A percentile compares a stretch with the other conserved stretches of the same genome.
These are phyloP conservation scores for Ceratobasidium sp. DNA, from an alignment of 1,284 basidiomycete species.

Conservation along the genomic window DNA sequence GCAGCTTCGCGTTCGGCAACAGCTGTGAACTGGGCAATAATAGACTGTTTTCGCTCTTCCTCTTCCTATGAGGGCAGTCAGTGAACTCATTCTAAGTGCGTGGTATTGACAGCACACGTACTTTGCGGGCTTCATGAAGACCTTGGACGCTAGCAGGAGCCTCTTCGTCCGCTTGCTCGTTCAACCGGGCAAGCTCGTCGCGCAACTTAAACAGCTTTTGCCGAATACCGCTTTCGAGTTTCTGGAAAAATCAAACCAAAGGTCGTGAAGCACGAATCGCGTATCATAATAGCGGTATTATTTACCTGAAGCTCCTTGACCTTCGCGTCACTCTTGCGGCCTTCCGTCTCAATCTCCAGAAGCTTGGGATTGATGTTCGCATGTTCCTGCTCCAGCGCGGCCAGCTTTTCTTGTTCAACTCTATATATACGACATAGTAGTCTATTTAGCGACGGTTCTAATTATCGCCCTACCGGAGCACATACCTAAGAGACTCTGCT, in stretches of 20 bases:
- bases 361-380: conserved; percentile 28
- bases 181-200: conserved; percentile 59
- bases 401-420: conserved; percentile 25
- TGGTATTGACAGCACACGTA: conserved; percentile 61
- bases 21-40: conserved; percentile 42
- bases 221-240: conserved; percentile 52
- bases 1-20: conserved; percentile 41
- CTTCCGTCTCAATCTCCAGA: conserved; percentile 29
- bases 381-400: conserved; percentile 32
- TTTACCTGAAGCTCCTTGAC: conserved; percentile 35
- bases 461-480: too few relatives aligned
- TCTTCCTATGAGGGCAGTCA: conserved; percentile 62
- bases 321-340: conserved; percentile 22
- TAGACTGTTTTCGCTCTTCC: conserved; percentile 64
- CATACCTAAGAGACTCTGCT: conserved; percentile 25
- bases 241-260: conserved; percentile 50
- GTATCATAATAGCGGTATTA: background rate
- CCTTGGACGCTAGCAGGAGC: conserved; percentile 78
- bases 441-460: background rate
- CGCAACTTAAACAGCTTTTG: conserved; percentile 56
- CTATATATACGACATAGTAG: background rate
- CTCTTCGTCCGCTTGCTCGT: conserved; percentile 78
- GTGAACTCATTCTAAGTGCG: background rate
- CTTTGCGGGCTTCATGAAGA: conserved; percentile 66
- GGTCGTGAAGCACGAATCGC: too few relatives aligned